A percentile compares a stretch with the other conserved stretches of the same genome.
Evolutionary conservation across 371 early-diverging fungal species (phyloP).

Genomic region (Mucor plumbeus): DNA sequence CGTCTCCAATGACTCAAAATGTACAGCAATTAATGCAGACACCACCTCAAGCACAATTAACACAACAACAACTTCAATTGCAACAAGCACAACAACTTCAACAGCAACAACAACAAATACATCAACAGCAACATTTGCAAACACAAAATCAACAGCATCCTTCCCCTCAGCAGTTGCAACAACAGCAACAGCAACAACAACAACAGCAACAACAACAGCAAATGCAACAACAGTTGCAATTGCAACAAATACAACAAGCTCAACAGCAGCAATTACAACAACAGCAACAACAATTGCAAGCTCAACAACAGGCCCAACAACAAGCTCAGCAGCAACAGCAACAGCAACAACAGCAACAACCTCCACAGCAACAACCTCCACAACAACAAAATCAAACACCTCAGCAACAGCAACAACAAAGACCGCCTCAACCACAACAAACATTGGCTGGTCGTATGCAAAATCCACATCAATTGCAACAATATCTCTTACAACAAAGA

Average conservation of each 20-base stretch:
- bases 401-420: slow-evolving; percentile 14
- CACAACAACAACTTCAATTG: slow-evolving; percentile 30
- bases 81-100: slow-evolving; percentile 31
- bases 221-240: slow-evolving; percentile 25
- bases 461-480: slow-evolving; percentile 31
- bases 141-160: slow-evolving; percentile 3
- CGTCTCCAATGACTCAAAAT: slow-evolving; percentile 14
- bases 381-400: background rate
- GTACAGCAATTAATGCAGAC: slow-evolving; percentile 24
- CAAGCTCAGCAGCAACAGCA: slow-evolving; percentile 15
- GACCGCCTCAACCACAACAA: slow-evolving; percentile 13
- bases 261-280: slow-evolving; percentile 5
- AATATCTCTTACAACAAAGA: slow-evolving; percentile 32
- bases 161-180: slow-evolving; percentile 17
- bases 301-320: background rate
- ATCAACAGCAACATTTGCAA: slow-evolving; percentile 18
- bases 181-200: slow-evolving; percentile 22
- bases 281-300: background rate
- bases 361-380: background rate
- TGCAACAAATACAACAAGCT: slow-evolving; percentile 23
- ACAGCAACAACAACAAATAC: slow-evolving; percentile 18
- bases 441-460: slow-evolving; percentile 22
- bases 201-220: slow-evolving; percentile 28
- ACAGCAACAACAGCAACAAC: too few species aligned
- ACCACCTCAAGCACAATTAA: slow-evolving; percentile 24